These are phyloP conservation scores for Globisporangium abappressorium DNA, from an alignment of 352 stramenopile species.

Conservation along the genomic window DNA sequence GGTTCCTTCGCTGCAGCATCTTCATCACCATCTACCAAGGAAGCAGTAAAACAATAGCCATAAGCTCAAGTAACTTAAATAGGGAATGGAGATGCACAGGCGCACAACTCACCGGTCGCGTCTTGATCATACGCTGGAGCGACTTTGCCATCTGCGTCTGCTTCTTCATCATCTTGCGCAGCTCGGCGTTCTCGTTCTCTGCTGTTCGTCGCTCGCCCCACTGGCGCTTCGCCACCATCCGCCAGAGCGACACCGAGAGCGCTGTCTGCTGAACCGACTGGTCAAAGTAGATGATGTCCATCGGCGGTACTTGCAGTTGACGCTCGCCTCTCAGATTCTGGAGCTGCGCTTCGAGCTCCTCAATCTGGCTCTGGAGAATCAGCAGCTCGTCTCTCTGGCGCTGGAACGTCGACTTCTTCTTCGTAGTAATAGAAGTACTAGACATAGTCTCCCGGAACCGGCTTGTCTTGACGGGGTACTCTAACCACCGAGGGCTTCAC, in stretches of 20 bases:
- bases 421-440: background rate
- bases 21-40: background rate
- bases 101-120: background rate
- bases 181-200: conserved; percentile 7
- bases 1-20: background rate
- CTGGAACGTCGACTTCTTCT: conserved; percentile 16
- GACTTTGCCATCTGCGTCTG: conserved; percentile 7
- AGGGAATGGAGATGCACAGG: too few species aligned
- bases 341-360: conserved; percentile 1
- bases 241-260: conserved; percentile 2
- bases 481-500: background rate
- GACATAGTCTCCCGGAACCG: too few species aligned
- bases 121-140: background rate
- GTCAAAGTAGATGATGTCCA: background rate
- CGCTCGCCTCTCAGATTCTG: background rate
- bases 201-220: background rate
- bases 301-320: background rate
- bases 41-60: background rate
- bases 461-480: background rate
- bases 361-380: background rate
- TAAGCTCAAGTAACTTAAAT: background rate
- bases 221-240: conserved; percentile 3
- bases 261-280: background rate
- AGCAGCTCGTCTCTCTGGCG: conserved; percentile 9
- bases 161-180: conserved; percentile 6